A percentile compares a stretch with the other conserved stretches of the same genome.
Conservation (phyloP, 257 asterid species). For the Solanum verrucosum region DNA sequence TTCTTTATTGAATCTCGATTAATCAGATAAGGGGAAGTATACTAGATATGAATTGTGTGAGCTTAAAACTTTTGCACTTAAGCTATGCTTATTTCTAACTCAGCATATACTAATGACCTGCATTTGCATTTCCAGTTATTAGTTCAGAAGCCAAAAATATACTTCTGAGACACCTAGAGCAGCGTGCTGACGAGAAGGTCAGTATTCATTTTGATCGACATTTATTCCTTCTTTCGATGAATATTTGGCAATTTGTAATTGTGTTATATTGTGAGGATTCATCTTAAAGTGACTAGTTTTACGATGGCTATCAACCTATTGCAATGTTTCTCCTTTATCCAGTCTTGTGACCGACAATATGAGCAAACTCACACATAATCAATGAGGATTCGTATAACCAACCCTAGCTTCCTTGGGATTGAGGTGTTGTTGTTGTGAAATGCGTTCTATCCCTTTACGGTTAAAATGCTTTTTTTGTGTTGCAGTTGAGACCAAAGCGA, state of each 20-base stretch:
- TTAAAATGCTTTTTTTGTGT: neutral
- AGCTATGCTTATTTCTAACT: neutral
- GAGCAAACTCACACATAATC: neutral
- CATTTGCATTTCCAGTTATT: constrained; percentile 19
- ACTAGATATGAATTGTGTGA: neutral
- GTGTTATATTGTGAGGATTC: neutral
- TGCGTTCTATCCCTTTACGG: neutral
- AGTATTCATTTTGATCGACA: neutral
- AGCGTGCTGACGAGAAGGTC: constrained; percentile 33
- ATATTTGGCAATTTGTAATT: neutral
- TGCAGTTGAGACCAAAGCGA: constrained; percentile 32
- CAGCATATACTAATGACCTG: neutral
- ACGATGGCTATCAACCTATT: neutral
- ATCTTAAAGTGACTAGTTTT: neutral
- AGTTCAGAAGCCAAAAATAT: constrained; percentile 24
- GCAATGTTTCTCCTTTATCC: neutral
- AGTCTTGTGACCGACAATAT: neutral
- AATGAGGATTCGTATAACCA: neutral
- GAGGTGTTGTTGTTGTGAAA: neutral
- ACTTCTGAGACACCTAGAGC: constrained; percentile 28
- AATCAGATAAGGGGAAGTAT: neutral
- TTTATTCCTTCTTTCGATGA: neutral
- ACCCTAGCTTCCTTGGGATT: neutral
- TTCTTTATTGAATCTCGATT: neutral
- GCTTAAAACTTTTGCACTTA: neutral